These are phyloP conservation scores for Coemansia sp. DNA, from an alignment of 192 early-diverging fungal genomes.

Conservation along the genomic window DNA sequence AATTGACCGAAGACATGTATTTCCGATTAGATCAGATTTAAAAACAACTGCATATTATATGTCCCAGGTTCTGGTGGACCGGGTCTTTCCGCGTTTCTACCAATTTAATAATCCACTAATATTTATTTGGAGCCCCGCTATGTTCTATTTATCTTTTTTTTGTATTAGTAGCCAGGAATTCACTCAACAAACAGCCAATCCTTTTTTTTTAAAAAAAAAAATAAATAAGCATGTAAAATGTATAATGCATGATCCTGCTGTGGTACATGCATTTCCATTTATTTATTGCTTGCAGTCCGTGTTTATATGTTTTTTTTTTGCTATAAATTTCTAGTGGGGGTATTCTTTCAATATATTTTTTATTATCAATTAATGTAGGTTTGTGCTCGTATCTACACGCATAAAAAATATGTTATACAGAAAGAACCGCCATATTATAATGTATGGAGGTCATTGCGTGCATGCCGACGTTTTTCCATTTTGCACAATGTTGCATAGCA, in stretches of 20 bases:
- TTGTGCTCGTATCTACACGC: background rate
- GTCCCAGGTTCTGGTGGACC: too few species aligned
- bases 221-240: constrained; percentile 3
- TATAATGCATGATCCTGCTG: background rate
- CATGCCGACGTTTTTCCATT: background rate
- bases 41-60: too few species aligned
- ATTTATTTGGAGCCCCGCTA: background rate
- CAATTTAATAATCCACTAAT: too few species aligned
- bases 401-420: background rate
- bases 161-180: background rate
- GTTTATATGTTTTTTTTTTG: background rate
- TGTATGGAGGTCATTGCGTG: background rate
- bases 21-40: too few species aligned
- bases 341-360: constrained; percentile 4
- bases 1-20: too few species aligned
- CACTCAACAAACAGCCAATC: background rate
- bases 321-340: background rate
- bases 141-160: background rate
- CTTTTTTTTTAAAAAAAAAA: background rate
- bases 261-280: background rate
- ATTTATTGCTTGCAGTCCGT: background rate
- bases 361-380: background rate
- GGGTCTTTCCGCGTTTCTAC: too few species aligned
- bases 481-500: background rate
- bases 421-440: too few species aligned